A percentile compares a stretch with the other conserved stretches of the same genome.
Evolutionary conservation across 73 alveolate species (phyloP).

Genomic region (Paramecium sexaurelia): DNA sequence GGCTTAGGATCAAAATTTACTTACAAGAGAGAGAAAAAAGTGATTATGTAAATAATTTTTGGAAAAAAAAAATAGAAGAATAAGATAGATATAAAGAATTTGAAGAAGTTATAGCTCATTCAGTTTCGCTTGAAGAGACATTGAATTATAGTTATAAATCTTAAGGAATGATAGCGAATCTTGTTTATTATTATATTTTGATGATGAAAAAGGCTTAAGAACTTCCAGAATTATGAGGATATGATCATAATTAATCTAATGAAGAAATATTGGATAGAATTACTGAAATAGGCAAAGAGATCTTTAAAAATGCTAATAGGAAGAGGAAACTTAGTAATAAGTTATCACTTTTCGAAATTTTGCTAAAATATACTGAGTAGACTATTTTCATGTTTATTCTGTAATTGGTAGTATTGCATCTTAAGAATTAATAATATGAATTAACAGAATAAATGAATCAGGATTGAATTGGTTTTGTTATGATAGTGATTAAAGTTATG

Average conservation of each 20-base stretch:
- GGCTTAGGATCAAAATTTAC: slow-evolving; percentile 35
- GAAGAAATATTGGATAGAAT: slow-evolving; percentile 27
- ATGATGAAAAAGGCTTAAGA: slow-evolving; percentile 27
- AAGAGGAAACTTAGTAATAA: neutral
- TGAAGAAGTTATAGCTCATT: slow-evolving; percentile 18
- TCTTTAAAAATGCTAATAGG: neutral
- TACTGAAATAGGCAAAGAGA: neutral
- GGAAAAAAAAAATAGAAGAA: neutral
- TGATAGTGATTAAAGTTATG: slow-evolving; percentile 52
- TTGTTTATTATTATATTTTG: neutral
- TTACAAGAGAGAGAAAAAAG: neutral
- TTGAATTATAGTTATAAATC: neutral
- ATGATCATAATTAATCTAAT: slow-evolving; percentile 33
- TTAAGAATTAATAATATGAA: slow-evolving; percentile 42
- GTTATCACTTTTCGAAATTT: slow-evolving; percentile 1
- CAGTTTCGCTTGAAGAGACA: neutral
- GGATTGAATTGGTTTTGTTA: slow-evolving; percentile 62
- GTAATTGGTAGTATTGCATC: slow-evolving; percentile 64
- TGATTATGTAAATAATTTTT: neutral
- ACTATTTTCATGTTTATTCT: slow-evolving; percentile 61
- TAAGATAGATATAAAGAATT: neutral
- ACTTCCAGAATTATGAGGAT: neutral
- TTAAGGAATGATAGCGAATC: neutral
- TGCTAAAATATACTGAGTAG: slow-evolving; percentile 64
- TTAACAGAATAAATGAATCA: slow-evolving; percentile 48